Percentiles rank a stretch among this genome's conserved stretches.
Conservation (phyloP, 176 grass and related monocot species). For the Ensete ventricosum region DNA sequence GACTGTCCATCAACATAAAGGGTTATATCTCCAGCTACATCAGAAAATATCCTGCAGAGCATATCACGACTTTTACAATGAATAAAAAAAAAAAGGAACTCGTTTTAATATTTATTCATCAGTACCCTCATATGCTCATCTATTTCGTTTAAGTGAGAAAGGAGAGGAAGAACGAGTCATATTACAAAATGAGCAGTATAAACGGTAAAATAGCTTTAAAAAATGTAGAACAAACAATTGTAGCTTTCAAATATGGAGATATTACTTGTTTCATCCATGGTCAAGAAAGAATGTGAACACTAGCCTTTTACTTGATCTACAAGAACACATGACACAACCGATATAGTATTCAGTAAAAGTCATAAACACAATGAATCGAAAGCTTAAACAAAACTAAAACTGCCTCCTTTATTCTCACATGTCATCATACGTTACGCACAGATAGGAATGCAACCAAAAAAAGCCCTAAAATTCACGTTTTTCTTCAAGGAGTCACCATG, state of each 20-base stretch:
- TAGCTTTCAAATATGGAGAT: not conserved
- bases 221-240: not conserved
- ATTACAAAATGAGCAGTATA: not conserved
- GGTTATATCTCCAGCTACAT: slow-evolving; percentile 78
- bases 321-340: not conserved
- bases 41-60: slow-evolving; percentile 87
- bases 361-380: not conserved
- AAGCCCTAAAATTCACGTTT: not conserved
- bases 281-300: not conserved
- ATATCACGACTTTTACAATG: slow-evolving; percentile 13
- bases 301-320: not conserved
- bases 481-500: not conserved
- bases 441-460: not conserved
- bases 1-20: slow-evolving; percentile 66
- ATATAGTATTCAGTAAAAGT: not conserved
- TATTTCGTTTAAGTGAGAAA: not conserved
- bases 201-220: not conserved
- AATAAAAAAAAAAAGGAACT: not conserved
- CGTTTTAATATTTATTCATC: not conserved
- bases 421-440: not conserved
- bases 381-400: not conserved
- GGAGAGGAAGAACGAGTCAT: not conserved
- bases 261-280: not conserved
- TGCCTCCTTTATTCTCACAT: not conserved
- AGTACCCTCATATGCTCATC: not conserved